phyloP scores from a whole-genome alignment of 305 asterid species.

The Coffea humblotiana region DNA sequence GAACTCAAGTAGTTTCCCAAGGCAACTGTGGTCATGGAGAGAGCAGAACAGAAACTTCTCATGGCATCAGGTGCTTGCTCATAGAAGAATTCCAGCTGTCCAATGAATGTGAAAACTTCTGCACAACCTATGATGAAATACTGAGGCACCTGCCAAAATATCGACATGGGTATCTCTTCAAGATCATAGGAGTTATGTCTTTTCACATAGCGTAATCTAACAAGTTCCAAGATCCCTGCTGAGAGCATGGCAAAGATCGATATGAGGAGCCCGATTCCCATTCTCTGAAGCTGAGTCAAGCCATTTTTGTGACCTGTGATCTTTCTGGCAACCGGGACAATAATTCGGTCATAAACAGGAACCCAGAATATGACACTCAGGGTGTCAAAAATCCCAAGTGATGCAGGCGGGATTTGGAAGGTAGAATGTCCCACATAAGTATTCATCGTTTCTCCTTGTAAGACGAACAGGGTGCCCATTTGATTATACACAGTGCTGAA shows the following conservation, averaged over 20 bases:
- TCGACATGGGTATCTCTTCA: conserved; percentile 14
- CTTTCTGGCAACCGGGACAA: conserved; percentile 22
- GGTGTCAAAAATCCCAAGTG: conserved; percentile 27
- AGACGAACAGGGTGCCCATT: conserved; percentile 23
- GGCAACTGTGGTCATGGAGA: conserved; percentile 25
- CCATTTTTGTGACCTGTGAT: conserved; percentile 30
- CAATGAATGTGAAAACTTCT: conserved; percentile 28
- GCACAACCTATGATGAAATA: conserved; percentile 28
- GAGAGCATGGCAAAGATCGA: conserved; percentile 26
- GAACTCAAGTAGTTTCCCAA: conserved; percentile 24
- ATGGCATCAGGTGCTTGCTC: conserved; percentile 31
- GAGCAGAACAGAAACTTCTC: conserved; percentile 26
- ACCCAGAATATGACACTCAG: conserved; percentile 31
- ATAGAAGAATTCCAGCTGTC: conserved; percentile 27
- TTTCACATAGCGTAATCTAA: conserved; percentile 21
- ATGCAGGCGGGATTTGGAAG: conserved; percentile 23
- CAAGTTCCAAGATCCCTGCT: conserved; percentile 25
- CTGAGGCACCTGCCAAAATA: conserved; percentile 26
- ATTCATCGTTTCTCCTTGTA: conserved; percentile 26
- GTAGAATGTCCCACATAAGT: conserved; percentile 19
- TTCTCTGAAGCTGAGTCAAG: conserved; percentile 24
- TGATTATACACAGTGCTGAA: conserved; percentile 22
- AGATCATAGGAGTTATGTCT: conserved; percentile 13
- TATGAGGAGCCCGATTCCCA: conserved; percentile 26
- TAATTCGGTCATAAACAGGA: conserved; percentile 24